These are phyloP conservation scores for Claviceps arundinis DNA, from an alignment of 2,329 filamentous ascomycete species.

Conservation along the genomic window DNA sequence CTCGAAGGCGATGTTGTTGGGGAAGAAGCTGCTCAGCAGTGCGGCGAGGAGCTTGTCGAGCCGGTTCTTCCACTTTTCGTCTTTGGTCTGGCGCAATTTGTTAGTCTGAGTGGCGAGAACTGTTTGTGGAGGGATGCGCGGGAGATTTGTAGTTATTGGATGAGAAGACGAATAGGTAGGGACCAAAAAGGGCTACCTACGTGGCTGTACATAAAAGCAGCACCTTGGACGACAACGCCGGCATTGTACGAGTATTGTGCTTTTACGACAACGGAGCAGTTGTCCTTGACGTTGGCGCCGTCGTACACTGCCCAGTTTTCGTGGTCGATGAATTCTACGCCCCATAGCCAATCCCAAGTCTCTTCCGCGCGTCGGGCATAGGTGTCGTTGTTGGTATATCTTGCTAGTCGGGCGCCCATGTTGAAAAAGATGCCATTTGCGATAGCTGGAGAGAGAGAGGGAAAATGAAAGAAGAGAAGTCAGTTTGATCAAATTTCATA, in stretches of 20 bases:
- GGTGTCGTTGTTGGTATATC: slow-evolving; percentile 53
- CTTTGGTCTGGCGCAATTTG: slow-evolving; percentile 23
- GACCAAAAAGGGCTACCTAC: slow-evolving; percentile 19
- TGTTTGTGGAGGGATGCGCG: not conserved
- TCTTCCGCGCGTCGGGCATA: slow-evolving; percentile 50
- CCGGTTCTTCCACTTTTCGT: slow-evolving; percentile 11
- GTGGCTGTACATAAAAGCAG: slow-evolving; percentile 55
- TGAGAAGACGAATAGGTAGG: not conserved
- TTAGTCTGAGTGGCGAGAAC: slow-evolving; percentile 6
- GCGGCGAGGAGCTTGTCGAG: slow-evolving; percentile 41
- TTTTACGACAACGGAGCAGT: slow-evolving; percentile 48
- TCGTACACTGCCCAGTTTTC: slow-evolving; percentile 50
- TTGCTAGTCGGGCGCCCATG: slow-evolving; percentile 54
- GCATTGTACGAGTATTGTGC: slow-evolving; percentile 55
- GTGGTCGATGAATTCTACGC: slow-evolving; percentile 41
- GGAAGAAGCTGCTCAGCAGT: slow-evolving; percentile 37
- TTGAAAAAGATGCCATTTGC: slow-evolving; percentile 53
- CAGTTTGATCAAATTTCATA: too few species aligned
- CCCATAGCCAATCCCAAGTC: slow-evolving; percentile 42
- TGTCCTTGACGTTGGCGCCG: slow-evolving; percentile 40
- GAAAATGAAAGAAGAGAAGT: not conserved
- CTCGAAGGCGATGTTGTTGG: slow-evolving; percentile 49
- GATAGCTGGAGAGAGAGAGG: slow-evolving; percentile 27
- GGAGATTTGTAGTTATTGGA: too few species aligned
- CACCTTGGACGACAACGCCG: slow-evolving; percentile 47